phyloP scores from a whole-genome alignment of 176 grass and related monocot genomes.

The Cenchrus purpureus region DNA sequence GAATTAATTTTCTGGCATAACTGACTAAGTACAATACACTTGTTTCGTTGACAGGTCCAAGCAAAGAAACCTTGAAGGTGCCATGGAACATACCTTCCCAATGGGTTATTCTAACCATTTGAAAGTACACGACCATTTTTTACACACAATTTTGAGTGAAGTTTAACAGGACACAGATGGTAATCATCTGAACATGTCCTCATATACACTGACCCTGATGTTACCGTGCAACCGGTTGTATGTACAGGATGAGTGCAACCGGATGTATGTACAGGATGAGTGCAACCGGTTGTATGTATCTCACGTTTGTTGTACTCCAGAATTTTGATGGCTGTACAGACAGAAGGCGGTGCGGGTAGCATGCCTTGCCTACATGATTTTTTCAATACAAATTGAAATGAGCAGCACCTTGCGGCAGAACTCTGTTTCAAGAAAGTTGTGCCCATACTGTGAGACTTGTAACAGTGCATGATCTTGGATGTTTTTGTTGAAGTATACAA shows the following conservation, averaged over 20 bases:
- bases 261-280: slow-evolving; percentile 6
- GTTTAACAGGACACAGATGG: slow-evolving; percentile 26
- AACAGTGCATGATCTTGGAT: background rate
- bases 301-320: slow-evolving; percentile 34
- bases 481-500: background rate
- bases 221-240: slow-evolving; percentile 21
- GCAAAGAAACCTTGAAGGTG: slow-evolving; percentile 53
- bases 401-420: slow-evolving; percentile 9
- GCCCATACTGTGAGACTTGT: background rate
- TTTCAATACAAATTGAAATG: slow-evolving; percentile 62
- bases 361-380: slow-evolving; percentile 38
- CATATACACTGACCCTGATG: slow-evolving; percentile 23
- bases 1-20: background rate
- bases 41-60: slow-evolving; percentile 44
- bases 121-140: slow-evolving; percentile 18
- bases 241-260: background rate
- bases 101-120: slow-evolving; percentile 24
- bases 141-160: slow-evolving; percentile 32
- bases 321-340: slow-evolving; percentile 51
- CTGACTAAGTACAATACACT: background rate
- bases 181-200: slow-evolving; percentile 37
- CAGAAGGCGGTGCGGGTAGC: slow-evolving; percentile 32
- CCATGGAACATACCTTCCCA: slow-evolving; percentile 1
- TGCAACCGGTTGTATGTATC: slow-evolving; percentile 35
- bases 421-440: background rate